Evolutionary conservation across 2,329 filamentous ascomycete genomes (phyloP).

Genomic region (Fusarium sp.): DNA sequence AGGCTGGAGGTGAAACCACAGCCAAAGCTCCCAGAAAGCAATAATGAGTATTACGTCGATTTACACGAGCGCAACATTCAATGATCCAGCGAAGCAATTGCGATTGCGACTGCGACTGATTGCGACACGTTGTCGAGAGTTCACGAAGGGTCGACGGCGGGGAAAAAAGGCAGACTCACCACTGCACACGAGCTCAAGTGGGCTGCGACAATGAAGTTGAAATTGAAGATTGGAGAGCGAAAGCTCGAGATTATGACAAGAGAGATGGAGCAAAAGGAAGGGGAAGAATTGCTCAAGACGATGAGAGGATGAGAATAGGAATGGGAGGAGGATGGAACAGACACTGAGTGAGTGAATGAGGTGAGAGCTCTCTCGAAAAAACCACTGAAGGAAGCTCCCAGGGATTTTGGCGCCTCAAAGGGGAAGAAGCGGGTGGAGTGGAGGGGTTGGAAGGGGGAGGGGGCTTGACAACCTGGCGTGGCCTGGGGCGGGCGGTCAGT

Average conservation of each 20-base stretch:
- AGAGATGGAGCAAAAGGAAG: conserved; percentile 38
- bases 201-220: conserved; percentile 45
- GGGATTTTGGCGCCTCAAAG: conserved; percentile 46
- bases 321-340: conserved; percentile 41
- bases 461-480: conserved; percentile 30
- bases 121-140: conserved; percentile 33
- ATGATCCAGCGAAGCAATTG: conserved; percentile 26
- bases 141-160: conserved; percentile 39
- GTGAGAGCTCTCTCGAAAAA: conserved; percentile 50
- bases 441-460: conserved; percentile 43
- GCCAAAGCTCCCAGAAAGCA: conserved; percentile 29
- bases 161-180: conserved; percentile 47
- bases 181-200: conserved; percentile 46
- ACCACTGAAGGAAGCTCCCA: conserved; percentile 49
- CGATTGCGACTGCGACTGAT: conserved; percentile 20
- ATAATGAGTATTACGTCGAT: conserved; percentile 26
- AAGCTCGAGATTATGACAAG: conserved; percentile 42
- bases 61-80: conserved; percentile 17
- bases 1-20: conserved; percentile 26
- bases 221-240: conserved; percentile 41
- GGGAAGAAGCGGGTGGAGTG: conserved; percentile 48
- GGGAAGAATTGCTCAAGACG: conserved; percentile 38
- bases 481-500: conserved; percentile 41
- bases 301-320: conserved; percentile 44
- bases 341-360: conserved; percentile 39